phyloP scores from a whole-genome alignment of 768 basidiomycete genomes.

The Tricholomella constricta region DNA sequence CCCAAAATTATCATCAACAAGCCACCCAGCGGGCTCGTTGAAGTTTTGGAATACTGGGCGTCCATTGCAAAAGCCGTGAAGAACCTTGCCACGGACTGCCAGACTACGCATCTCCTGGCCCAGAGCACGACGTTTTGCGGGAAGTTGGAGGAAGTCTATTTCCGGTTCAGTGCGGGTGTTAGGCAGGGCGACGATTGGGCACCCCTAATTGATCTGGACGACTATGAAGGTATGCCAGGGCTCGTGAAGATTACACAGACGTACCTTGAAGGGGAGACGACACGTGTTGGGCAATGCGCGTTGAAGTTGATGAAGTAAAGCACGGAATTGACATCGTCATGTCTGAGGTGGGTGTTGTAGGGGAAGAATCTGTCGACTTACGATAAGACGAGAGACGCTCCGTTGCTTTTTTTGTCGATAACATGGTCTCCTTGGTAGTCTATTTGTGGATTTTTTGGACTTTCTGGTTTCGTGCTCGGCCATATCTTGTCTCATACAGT shows the following conservation, averaged over 20 bases:
- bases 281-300: conserved; percentile 8
- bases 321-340: too few relatives aligned
- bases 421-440: too few relatives aligned
- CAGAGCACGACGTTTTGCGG: conserved; percentile 9
- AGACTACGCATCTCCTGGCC: conserved; percentile 11
- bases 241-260: conserved; percentile 7
- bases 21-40: not conserved
- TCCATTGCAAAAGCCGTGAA: conserved; percentile 5
- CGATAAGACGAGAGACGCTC: too few relatives aligned
- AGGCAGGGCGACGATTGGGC: conserved; percentile 11
- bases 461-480: too few relatives aligned
- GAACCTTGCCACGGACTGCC: conserved; percentile 11
- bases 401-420: too few relatives aligned
- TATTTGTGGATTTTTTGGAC: too few relatives aligned
- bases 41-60: not conserved
- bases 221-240: conserved; percentile 9
- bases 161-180: conserved; percentile 14
- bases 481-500: too few relatives aligned
- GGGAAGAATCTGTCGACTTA: too few relatives aligned
- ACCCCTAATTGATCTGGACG: conserved; percentile 11
- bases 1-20: conserved; percentile 6
- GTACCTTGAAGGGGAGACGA: conserved; percentile 6
- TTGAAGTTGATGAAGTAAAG: not conserved
- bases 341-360: too few relatives aligned
- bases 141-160: conserved; percentile 10